A percentile compares a stretch with the other conserved stretches of the same genome.
Evolutionary conservation across 352 stramenopile genomes (phyloP).

Genomic region (Pythium utonaiense): DNA sequence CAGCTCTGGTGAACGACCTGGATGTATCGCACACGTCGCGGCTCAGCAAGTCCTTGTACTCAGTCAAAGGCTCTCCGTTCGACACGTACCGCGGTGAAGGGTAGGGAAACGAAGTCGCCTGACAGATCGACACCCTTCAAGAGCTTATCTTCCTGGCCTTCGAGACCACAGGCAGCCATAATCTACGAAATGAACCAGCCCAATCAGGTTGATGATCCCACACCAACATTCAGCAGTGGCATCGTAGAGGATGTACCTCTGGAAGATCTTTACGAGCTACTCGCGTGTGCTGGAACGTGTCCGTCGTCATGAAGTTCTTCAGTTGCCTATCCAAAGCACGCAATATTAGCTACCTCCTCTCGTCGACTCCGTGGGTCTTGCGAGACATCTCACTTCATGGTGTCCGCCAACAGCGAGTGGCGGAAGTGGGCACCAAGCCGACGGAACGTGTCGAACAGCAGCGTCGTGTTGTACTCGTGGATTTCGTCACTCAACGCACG

Average conservation of each 20-base stretch:
- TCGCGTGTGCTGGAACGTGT: slow-evolving; percentile 66
- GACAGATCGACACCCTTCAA: slow-evolving; percentile 55
- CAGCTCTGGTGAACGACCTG: slow-evolving; percentile 70
- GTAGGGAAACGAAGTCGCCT: slow-evolving; percentile 44
- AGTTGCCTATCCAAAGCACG: too few species aligned
- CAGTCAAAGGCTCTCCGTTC: too few species aligned
- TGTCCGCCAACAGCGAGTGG: slow-evolving; percentile 51
- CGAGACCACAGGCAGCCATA: slow-evolving; percentile 47
- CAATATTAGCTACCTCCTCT: too few species aligned
- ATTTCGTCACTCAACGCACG: slow-evolving; percentile 67
- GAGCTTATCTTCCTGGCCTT: slow-evolving; percentile 48
- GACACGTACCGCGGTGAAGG: slow-evolving; percentile 51
- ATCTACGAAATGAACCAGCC: slow-evolving; percentile 31
- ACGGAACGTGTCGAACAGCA: slow-evolving; percentile 66
- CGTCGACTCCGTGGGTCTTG: too few species aligned
- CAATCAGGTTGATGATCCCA: too few species aligned
- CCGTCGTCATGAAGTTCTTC: slow-evolving; percentile 52
- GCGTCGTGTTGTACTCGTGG: slow-evolving; percentile 65
- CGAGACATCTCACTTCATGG: slow-evolving; percentile 65
- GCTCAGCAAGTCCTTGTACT: not conserved
- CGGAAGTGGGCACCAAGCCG: slow-evolving; percentile 58
- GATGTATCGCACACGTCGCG: not conserved
- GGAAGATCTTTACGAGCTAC: slow-evolving; percentile 41
- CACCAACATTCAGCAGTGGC: too few species aligned
- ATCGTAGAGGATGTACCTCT: slow-evolving; percentile 17